phyloP scores from a whole-genome alignment of 2,329 filamentous ascomycete species.

The Blastomyces emzantsi region DNA sequence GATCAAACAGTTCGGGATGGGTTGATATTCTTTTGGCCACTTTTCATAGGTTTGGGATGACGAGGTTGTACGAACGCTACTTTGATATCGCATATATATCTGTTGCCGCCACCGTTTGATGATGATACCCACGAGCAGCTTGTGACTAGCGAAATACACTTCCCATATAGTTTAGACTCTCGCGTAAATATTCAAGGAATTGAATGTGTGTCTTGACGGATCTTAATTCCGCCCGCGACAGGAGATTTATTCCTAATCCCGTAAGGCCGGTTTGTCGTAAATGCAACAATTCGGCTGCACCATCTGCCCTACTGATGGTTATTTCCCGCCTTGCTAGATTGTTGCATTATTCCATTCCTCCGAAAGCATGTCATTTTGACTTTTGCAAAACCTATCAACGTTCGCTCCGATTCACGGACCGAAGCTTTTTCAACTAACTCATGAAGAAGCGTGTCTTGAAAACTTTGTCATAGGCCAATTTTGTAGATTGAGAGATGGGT shows the following conservation, averaged over 20 bases:
- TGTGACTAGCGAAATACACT: not conserved
- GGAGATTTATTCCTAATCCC: not conserved
- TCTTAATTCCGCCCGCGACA: not conserved
- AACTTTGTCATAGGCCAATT: not conserved
- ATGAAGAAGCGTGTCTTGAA: not conserved
- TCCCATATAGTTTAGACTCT: slow-evolving; percentile 2
- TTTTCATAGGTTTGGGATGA: not conserved
- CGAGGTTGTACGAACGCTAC: not conserved
- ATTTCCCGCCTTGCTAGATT: not conserved
- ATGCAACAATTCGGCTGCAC: not conserved
- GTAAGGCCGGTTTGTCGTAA: not conserved
- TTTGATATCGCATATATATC: slow-evolving; percentile 1
- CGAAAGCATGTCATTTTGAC: not conserved
- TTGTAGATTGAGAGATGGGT: not conserved
- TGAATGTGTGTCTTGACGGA: not conserved
- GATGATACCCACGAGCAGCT: slow-evolving; percentile 2
- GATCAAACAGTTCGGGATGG: not conserved
- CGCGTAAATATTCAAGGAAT: not conserved
- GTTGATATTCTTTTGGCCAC: no score
- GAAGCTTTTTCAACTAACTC: not conserved
- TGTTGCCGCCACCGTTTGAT: not conserved
- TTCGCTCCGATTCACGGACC: no score
- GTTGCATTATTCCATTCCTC: not conserved
- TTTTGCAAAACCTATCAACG: not conserved
- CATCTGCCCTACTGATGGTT: not conserved